Evolutionary conservation across 2,329 filamentous ascomycete species (phyloP), one percentile per base, ranked within the genome.

Genomic region (Verticillium nubilum): DNA sequence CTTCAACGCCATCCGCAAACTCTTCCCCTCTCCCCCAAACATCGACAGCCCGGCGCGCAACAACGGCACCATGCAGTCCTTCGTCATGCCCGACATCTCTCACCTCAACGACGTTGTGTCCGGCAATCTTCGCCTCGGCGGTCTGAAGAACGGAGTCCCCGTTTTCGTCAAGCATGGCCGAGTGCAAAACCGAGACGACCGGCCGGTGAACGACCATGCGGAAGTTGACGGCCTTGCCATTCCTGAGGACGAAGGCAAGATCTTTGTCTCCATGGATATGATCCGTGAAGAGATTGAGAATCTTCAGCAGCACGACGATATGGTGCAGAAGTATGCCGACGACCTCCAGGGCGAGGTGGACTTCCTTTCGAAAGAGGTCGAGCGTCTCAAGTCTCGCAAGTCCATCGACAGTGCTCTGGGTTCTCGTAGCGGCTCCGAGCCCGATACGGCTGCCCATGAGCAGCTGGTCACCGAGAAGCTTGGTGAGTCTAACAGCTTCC

Each of bases 241-340:
- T 9, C 78, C 81, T 3, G 74, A 80, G 59, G 82, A 83, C 52
- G 82, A 85, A 64, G 78, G 83, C 68, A 78, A 80, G 63, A 84
- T 85, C 29, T 84, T 85, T 62, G 82, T 85, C 47, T 85, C 82
- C 9, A 77, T 85, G 76, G 82, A 85, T 79, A 84, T 84, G 79
- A 83, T 85, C 72, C 80, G 81, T 42, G 78, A 83, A 50, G 82
- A 85, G 67, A 82, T 84, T 52, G 69, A 81, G 57, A 79, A 79
- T 60, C 74, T 85, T 42, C 81, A 83, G 60, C 80, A 83, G 47
- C 82, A 84, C 62, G 80, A 85, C 60, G 81, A 83, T 56, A 76
- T 81, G 63, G 76, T 85, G 10, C 79, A 84, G 57, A 77, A 78
- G 56, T 82, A 84, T 66, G 82, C 82, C 10, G 76, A 81, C 64